These are phyloP conservation scores for Stentor coeruleus DNA, from an alignment of 73 alveolate genomes.

Conservation along the genomic window DNA sequence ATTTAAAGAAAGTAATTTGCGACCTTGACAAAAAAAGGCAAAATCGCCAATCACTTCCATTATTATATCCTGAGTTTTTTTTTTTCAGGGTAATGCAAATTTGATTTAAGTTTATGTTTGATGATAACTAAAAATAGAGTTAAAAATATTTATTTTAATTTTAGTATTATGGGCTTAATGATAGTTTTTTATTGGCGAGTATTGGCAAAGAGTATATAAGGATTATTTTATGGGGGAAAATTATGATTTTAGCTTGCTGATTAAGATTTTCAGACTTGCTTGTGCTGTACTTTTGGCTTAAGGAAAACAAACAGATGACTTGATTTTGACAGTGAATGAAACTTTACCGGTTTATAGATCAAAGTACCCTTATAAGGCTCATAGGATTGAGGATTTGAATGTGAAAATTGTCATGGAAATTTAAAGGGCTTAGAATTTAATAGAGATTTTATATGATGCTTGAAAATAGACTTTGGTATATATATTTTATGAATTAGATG, in stretches of 20 bases:
- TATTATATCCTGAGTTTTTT: too few species aligned
- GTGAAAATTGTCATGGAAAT: not conserved
- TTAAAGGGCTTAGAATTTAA: too few species aligned
- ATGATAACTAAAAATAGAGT: too few species aligned
- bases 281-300: not conserved
- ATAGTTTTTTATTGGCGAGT: not conserved
- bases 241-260: not conserved
- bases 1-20: not conserved
- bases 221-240: not conserved
- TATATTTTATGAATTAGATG: too few species aligned
- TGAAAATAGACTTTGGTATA: too few species aligned
- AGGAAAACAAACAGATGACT: not conserved
- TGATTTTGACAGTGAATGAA: not conserved
- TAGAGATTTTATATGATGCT: too few species aligned
- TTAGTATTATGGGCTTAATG: not conserved
- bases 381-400: not conserved
- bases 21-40: conserved; percentile 9
- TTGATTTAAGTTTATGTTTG: too few species aligned
- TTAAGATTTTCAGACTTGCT: not conserved
- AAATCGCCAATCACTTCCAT: conserved; percentile 7
- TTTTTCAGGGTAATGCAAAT: too few species aligned
- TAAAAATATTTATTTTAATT: too few species aligned
- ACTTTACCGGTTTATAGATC: not conserved
- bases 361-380: not conserved
- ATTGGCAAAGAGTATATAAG: not conserved